phyloP scores from a whole-genome alignment of 2,329 filamentous ascomycete species.

The Botrytis byssoidea region DNA sequence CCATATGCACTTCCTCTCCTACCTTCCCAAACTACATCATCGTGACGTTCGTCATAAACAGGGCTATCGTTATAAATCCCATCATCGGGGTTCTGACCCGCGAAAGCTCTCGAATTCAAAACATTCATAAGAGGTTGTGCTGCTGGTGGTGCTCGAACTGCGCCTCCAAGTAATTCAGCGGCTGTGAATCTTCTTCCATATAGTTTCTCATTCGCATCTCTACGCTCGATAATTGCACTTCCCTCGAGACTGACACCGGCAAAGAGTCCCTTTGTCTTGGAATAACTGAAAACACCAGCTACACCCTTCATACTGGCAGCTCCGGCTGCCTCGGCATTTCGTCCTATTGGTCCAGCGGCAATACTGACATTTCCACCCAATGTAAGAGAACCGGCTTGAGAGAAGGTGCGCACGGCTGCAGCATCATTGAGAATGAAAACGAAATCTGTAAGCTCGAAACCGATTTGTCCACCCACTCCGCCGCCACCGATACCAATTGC shows the following conservation, averaged over 20 bases:
- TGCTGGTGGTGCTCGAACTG: conserved; percentile 73
- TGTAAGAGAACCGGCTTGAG: conserved; percentile 86
- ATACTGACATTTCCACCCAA: conserved; percentile 95
- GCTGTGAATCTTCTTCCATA: conserved; percentile 84
- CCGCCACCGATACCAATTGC: conserved; percentile 79
- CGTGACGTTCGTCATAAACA: conserved; percentile 79
- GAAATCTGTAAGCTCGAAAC: conserved; percentile 87
- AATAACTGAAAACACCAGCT: conserved; percentile 93
- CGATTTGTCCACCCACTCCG: conserved; percentile 82
- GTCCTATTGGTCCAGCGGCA: conserved; percentile 87
- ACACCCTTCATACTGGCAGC: conserved; percentile 87
- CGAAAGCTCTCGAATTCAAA: conserved; percentile 81
- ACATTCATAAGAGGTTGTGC: conserved; percentile 82
- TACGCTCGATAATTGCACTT: conserved; percentile 86
- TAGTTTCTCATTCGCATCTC: conserved; percentile 95
- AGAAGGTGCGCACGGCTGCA: conserved; percentile 87
- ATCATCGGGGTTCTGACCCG: conserved; percentile 60
- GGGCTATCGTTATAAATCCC: conserved; percentile 92
- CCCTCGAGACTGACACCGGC: conserved; percentile 94
- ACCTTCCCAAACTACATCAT: conserved; percentile 82
- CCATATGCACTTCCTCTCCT: conserved; percentile 68
- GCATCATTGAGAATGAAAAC: conserved; percentile 97
- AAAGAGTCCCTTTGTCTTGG: conserved; percentile 95
- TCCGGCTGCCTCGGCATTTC: conserved; percentile 94
- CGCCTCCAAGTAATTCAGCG: conserved; percentile 74